These are phyloP conservation scores for Zopfochytrium polystomum DNA, from an alignment of 371 early-diverging fungal genomes.

Conservation along the genomic window DNA sequence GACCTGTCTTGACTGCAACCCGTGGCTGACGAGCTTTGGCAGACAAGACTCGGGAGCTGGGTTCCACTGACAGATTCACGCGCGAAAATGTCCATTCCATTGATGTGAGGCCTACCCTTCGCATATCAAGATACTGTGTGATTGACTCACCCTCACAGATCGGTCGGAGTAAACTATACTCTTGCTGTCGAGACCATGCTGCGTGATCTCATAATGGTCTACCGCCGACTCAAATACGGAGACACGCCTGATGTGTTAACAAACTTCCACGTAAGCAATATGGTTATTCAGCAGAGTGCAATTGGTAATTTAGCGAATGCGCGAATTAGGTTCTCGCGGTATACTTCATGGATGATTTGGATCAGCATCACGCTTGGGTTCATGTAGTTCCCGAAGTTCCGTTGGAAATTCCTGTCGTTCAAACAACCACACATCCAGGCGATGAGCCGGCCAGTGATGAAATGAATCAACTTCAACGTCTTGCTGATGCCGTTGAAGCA, in stretches of 20 bases:
- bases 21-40: too few relatives aligned
- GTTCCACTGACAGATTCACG: slow-evolving; percentile 15
- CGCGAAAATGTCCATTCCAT: slow-evolving; percentile 9
- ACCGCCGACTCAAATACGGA: slow-evolving; percentile 24
- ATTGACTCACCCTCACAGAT: neutral
- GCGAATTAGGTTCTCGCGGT: too few relatives aligned
- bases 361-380: too few relatives aligned
- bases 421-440: too few relatives aligned
- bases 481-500: neutral
- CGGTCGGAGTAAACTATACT: slow-evolving; percentile 17
- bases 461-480: neutral
- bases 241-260: slow-evolving; percentile 26
- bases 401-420: too few relatives aligned
- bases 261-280: slow-evolving; percentile 25
- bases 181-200: slow-evolving; percentile 15
- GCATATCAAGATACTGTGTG: neutral
- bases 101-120: slow-evolving; percentile 18
- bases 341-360: too few relatives aligned
- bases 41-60: slow-evolving; percentile 22
- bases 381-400: too few relatives aligned
- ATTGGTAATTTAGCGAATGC: too few relatives aligned
- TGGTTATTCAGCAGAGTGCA: too few relatives aligned
- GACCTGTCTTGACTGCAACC: too few relatives aligned
- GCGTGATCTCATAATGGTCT: slow-evolving; percentile 11
- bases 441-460: too few relatives aligned